Evolutionary conservation across 2,329 filamentous ascomycete species (phyloP), one percentile per base, ranked within the genome.

Genomic region (Hymenoscyphus occultus): DNA sequence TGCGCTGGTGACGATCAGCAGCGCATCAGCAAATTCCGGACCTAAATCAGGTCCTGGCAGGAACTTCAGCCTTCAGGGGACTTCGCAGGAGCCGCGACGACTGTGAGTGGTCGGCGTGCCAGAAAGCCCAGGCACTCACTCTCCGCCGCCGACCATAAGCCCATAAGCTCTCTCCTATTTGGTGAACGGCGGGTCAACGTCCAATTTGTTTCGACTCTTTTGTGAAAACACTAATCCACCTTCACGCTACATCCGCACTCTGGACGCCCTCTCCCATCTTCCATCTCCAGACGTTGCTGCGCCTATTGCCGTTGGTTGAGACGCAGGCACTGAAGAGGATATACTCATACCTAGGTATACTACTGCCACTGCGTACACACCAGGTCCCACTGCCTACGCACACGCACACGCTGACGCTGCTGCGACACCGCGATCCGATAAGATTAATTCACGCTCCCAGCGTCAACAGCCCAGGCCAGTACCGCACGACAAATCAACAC

Each of bases 401-500:
- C 28, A 28, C 28, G 22, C 22, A 22, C 56, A 39, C n/a, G n/a
- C 31, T 31, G 39, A 12, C 10, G 22, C n/a, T n/a, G 12, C 9
- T 60, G 48, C 59, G 39, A 35, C 35, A 4, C 35, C 35, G 35
- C 35, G 9, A 35, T 35, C 35, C 4, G 35, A 35, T 35, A 35
- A 35, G 35, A 35, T 35, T 7, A 10, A 35, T 54, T 54, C 48
- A 22, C 48, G 19, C 48, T 54, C 48, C 45, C 60, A 40, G 56
- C 61, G 51, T 51, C 61, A 35, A 35, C 35, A 7, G 35, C 35
- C 35, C 4, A 59, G 28, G 54, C 61, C 42, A 58, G 58, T 58
- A 58, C 28, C 28, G 28, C 28, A 28, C 54, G 45, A 35, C 62
- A 59, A 64, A 61, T 64, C 62, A 64, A 14, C 39, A 13, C n/a